Percentiles rank a stretch among this genome's conserved stretches.
Evolutionary conservation across 176 grass and related monocot genomes (phyloP).

Genomic region (Triticum timopheevii): DNA sequence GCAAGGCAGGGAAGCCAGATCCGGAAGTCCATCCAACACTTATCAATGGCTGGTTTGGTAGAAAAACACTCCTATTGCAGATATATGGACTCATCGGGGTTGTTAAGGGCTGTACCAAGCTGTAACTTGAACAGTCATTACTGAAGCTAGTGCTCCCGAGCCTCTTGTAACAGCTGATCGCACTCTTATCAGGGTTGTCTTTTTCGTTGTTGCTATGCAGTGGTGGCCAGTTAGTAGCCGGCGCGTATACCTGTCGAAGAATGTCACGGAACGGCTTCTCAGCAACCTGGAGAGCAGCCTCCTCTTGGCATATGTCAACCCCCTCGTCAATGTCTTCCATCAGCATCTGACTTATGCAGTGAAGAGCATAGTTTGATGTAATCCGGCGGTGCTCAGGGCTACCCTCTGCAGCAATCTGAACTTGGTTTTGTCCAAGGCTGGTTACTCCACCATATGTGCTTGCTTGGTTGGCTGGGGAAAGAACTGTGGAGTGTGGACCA

Average conservation of each 20-base stretch:
- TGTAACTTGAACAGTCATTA: background rate
- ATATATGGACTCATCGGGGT: background rate
- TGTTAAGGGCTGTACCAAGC: background rate
- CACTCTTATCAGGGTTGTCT: background rate
- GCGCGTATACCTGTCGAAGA: constrained; percentile 29
- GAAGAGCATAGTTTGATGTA: constrained; percentile 23
- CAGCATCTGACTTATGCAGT: constrained; percentile 40
- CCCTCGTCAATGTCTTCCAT: constrained; percentile 43
- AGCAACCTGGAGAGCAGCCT: constrained; percentile 25
- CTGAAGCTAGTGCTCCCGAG: background rate
- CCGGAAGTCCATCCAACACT: background rate
- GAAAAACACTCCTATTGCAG: background rate
- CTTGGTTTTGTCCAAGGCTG: background rate
- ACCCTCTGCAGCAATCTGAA: background rate
- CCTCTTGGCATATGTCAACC: constrained; percentile 2
- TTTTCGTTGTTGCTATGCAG: background rate
- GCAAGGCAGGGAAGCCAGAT: background rate
- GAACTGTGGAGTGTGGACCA: too few relatives aligned
- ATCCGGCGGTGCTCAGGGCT: constrained; percentile 12
- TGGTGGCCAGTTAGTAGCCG: background rate
- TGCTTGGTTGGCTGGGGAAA: too few relatives aligned
- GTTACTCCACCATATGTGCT: background rate
- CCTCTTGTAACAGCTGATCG: background rate
- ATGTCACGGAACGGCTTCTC: constrained; percentile 49
- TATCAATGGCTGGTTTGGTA: background rate